Conservation (phyloP, 192 early-diverging fungal species). For the Dissophora ornata region DNA sequence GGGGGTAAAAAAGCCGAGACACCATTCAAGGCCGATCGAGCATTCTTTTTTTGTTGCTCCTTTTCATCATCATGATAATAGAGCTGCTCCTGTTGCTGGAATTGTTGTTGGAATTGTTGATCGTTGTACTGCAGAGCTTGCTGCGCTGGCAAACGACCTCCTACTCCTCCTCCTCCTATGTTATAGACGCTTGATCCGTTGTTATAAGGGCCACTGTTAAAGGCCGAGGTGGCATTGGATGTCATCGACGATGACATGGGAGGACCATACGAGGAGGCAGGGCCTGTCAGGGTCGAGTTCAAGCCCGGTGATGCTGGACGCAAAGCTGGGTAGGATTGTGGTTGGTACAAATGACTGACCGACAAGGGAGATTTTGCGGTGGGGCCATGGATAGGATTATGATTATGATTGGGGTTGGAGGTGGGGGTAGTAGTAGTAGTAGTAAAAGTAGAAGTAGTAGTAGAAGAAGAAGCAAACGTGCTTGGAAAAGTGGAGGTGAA, state of each 20-base stretch:
- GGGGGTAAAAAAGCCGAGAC: conserved; percentile 30
- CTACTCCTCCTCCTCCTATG: conserved; percentile 3
- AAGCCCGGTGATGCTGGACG: conserved; percentile 33
- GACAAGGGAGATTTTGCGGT: conserved; percentile 31
- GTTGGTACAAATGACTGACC: conserved; percentile 33
- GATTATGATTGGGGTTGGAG: not conserved
- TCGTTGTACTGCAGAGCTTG: conserved; percentile 40
- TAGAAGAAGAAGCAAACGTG: conserved; percentile 42
- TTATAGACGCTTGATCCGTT: conserved; percentile 25
- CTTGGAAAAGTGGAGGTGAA: conserved; percentile 30
- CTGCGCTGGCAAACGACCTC: conserved; percentile 22
- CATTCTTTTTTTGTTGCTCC: conserved; percentile 42
- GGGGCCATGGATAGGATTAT: conserved; percentile 1
- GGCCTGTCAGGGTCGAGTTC: conserved; percentile 16
- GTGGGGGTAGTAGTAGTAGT: no score
- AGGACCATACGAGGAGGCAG: conserved; percentile 28
- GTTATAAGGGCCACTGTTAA: conserved; percentile 9
- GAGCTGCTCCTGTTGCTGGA: conserved; percentile 30
- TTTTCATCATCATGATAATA: conserved; percentile 47
- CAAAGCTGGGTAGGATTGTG: conserved; percentile 38
- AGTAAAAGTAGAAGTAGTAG: conserved; percentile 8
- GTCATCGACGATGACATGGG: not conserved
- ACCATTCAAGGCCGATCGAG: conserved; percentile 33
- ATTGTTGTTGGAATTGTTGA: conserved; percentile 34
- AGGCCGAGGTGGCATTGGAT: no score